Conservation (phyloP, 495 filamentous ascomycete species). For the Podospora pseudocomata region DNA sequence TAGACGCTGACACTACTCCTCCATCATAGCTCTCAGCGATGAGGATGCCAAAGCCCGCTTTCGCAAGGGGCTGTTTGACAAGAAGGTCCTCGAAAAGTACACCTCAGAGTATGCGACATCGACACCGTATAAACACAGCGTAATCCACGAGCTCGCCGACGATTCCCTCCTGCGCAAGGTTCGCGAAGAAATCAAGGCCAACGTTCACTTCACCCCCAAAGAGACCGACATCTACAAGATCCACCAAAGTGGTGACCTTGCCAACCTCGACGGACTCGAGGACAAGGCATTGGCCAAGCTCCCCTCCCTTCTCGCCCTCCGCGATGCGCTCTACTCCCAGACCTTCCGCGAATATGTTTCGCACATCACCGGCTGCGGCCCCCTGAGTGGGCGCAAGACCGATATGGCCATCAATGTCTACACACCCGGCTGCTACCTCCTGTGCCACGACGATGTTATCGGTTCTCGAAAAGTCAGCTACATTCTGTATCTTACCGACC, state of each 20-base stretch:
- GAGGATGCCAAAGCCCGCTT: conserved; percentile 57
- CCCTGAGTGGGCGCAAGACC: conserved; percentile 88
- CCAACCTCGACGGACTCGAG: conserved; percentile 91
- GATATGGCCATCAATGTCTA: conserved; percentile 99
- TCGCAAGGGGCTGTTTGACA: conserved; percentile 71
- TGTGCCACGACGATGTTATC: conserved; percentile 98
- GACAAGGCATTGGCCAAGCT: conserved; percentile 74
- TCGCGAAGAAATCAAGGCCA: conserved; percentile 79
- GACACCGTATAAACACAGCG: conserved; percentile 82
- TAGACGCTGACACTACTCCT: conserved; percentile 19
- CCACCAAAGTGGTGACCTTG: conserved; percentile 95
- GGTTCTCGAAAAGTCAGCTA: conserved; percentile 90
- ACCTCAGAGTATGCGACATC: conserved; percentile 67
- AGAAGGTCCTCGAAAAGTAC: conserved; percentile 62
- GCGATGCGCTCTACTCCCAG: conserved; percentile 88
- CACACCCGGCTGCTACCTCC: conserved; percentile 88
- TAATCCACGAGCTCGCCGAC: conserved; percentile 76
- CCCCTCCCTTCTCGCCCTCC: conserved; percentile 78
- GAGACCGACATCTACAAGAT: conserved; percentile 99
- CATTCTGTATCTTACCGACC: conserved; percentile 93
- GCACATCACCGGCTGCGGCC: conserved; percentile 75
- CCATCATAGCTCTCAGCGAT: conserved; percentile 36
- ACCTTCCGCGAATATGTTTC: conserved; percentile 86
- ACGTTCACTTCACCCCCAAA: conserved; percentile 94
- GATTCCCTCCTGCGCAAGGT: conserved; percentile 78